Evolutionary conservation across 805 yeast genomes (phyloP), one percentile per base, ranked within the genome.

Genomic region (Schwanniomyces polymorphus): DNA sequence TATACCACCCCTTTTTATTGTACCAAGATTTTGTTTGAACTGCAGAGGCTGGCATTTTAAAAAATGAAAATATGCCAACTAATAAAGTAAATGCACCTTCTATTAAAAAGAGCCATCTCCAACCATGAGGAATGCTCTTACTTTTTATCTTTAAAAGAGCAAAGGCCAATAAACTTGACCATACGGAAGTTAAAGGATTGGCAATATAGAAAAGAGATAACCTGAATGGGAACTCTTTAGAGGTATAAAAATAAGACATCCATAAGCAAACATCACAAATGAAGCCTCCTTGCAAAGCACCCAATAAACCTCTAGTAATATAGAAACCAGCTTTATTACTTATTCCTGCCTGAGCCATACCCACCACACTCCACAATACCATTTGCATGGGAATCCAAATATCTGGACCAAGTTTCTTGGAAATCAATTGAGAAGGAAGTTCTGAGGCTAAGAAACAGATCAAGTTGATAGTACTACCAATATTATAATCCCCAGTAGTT

Each of bases 61-160:
- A 74, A 51, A 66, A 77, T 3, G 68, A 60, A 33, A 59, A 51
- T 25, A 80, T 26, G 1, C 89, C 90, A 51, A 85, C 70, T 2
- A 58, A 16, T 5, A 83, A 61, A 1, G 90, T 83, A 38, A 82
- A 55, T 5, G 75, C 44, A 4, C 91, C 90, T 58, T 84, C 88
- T 44, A 86, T 72, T 16, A 85, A 57, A 52, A 85, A 85, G 18
- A 85, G 66, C 82, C 85, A 85, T 44, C 78, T 70, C 90, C 90
- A 85, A 27, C 64, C 61, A n/a, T 57, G 54, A 12, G 45, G 42
- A 7, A 55, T 38, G 1, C 42, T 27, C 2, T 10, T 12, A 21
- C 60, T 58, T 27, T 49, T 43, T 33, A 59, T 50, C 31, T 44
- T 53, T 38, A 59, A 52, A 12, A 59, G 44, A 2, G 55, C 59